A percentile compares a stretch with the other conserved stretches of the same genome.
phyloP scores from a whole-genome alignment of 345 rosid species.

The Balakata baccata region DNA sequence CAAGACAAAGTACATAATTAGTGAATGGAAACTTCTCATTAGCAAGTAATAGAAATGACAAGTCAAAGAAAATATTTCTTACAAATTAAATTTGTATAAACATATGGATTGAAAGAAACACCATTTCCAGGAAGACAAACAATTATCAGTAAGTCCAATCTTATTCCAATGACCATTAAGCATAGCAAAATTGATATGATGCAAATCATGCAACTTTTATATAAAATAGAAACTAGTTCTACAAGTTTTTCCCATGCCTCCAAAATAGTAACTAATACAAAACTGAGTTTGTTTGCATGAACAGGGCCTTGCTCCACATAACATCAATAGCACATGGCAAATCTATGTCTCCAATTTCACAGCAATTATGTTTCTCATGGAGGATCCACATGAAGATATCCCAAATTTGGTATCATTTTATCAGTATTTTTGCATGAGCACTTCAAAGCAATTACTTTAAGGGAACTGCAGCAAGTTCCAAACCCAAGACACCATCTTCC shows the following conservation, averaged over 20 bases:
- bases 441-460: neutral
- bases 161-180: neutral
- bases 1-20: no score
- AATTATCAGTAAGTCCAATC: neutral
- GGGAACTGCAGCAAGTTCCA: neutral
- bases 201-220: neutral
- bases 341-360: neutral
- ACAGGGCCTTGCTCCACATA: neutral
- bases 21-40: no score
- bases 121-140: neutral
- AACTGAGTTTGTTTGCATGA: neutral
- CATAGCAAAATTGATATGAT: neutral
- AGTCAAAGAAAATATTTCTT: no score
- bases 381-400: neutral
- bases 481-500: neutral
- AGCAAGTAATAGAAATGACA: no score
- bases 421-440: neutral
- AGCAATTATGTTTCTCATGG: neutral
- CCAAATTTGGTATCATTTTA: neutral
- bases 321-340: neutral
- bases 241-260: no score
- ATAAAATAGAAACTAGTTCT: no score
- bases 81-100: no score
- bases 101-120: neutral
- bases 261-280: no score